phyloP scores from a whole-genome alignment of 2,329 filamentous ascomycete genomes.

The Arthroderma sp. region DNA sequence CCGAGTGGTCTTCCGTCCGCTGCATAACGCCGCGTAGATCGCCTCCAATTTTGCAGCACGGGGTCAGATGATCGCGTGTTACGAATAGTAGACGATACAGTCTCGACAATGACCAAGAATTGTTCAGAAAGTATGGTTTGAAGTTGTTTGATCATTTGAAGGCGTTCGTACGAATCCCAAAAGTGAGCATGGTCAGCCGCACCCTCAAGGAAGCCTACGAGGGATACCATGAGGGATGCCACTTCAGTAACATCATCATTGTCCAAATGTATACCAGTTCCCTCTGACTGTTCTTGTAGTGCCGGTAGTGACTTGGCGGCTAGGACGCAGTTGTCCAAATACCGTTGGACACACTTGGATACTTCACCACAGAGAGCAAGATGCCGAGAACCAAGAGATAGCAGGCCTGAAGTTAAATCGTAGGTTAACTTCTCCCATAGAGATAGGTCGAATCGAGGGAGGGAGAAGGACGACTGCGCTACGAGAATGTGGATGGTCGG shows the following conservation, averaged over 20 bases:
- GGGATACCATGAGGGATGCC: conserved; percentile 64
- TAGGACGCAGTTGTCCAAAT: conserved; percentile 56
- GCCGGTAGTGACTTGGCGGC: conserved; percentile 45
- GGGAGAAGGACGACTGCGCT: conserved; percentile 67
- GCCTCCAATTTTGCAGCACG: conserved; percentile 71
- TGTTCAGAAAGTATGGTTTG: conserved; percentile 65
- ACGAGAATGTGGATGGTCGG: conserved; percentile 69
- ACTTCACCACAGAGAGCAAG: conserved; percentile 53
- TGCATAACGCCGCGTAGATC: conserved; percentile 70
- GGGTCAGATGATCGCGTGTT: conserved; percentile 57
- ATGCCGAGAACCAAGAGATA: conserved; percentile 67
- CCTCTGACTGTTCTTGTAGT: conserved; percentile 45
- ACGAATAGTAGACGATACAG: conserved; percentile 77
- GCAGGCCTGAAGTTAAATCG: conserved; percentile 63
- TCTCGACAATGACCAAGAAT: conserved; percentile 77
- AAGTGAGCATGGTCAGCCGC: conserved; percentile 65
- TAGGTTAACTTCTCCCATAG: conserved; percentile 76
- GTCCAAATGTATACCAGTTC: conserved; percentile 22
- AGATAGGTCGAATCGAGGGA: conserved; percentile 70
- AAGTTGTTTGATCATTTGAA: conserved; percentile 58
- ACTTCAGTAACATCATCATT: conserved; percentile 52
- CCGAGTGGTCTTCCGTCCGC: conserved; percentile 67
- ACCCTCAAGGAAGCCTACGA: conserved; percentile 83
- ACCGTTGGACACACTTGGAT: conserved; percentile 53
- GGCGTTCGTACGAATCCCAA: conserved; percentile 62